Evolutionary conservation across 352 stramenopile species (phyloP).

Genomic region (Globisporangium parvum): DNA sequence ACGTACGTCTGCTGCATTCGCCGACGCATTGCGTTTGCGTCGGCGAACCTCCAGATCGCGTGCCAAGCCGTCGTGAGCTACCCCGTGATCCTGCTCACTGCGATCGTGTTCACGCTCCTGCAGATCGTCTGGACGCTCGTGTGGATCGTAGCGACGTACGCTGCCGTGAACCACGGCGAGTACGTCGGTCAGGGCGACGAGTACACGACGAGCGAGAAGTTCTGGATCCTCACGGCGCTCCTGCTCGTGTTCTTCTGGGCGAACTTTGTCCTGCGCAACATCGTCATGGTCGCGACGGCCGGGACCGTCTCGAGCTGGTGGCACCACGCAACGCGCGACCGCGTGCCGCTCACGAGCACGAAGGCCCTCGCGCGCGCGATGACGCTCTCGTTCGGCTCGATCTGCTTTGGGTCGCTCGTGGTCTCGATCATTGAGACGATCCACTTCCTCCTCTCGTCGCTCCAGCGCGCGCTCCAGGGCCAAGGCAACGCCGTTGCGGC

Average conservation of each 20-base stretch:
- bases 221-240: conserved; percentile 27
- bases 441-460: conserved; percentile 33
- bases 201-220: conserved; percentile 30
- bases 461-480: conserved; percentile 29
- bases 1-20: conserved; percentile 59
- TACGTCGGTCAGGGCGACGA: conserved; percentile 27
- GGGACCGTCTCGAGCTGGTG: conserved; percentile 85
- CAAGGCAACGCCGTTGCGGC: conserved; percentile 49
- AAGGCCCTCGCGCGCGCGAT: conserved; percentile 46
- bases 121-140: conserved; percentile 69
- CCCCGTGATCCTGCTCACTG: conserved; percentile 56
- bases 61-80: conserved; percentile 76
- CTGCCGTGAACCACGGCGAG: conserved; percentile 49
- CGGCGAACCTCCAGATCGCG: conserved; percentile 76
- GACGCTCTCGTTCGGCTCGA: conserved; percentile 84
- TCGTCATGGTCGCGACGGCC: conserved; percentile 75
- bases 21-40: conserved; percentile 61
- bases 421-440: conserved; percentile 69
- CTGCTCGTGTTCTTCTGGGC: conserved; percentile 66
- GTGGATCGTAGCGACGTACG: conserved; percentile 67
- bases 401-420: conserved; percentile 78
- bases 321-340: conserved; percentile 48
- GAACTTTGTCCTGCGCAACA: conserved; percentile 62
- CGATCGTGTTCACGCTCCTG: conserved; percentile 62
- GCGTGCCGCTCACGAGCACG: conserved; percentile 28